phyloP scores from a whole-genome alignment of 164 flowering plant species.

The Berberis vulgaris region DNA sequence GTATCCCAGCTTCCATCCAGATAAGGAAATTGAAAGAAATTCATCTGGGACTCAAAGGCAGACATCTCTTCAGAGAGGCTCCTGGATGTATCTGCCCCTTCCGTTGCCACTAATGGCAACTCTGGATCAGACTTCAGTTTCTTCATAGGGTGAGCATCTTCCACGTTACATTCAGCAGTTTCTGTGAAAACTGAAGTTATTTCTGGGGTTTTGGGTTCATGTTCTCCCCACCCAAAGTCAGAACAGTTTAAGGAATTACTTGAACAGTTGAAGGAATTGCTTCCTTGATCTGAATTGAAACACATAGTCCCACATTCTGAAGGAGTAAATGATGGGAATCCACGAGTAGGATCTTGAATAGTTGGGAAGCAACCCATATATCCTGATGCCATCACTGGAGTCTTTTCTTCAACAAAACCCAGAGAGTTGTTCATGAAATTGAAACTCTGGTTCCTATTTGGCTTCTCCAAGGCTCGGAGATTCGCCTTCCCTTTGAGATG shows the following conservation, averaged over 20 bases:
- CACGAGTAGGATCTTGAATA: slow-evolving; percentile 13
- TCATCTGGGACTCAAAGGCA: slow-evolving; percentile 67
- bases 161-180: slow-evolving; percentile 37
- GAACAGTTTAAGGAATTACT: slow-evolving; percentile 73
- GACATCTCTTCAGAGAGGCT: slow-evolving; percentile 58
- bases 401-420: slow-evolving; percentile 55
- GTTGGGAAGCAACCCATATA: slow-evolving; percentile 17
- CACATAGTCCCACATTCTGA: slow-evolving; percentile 21
- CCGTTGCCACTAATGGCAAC: slow-evolving; percentile 9
- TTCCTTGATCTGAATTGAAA: slow-evolving; percentile 67
- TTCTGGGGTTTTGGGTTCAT: slow-evolving; percentile 51
- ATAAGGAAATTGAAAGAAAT: slow-evolving; percentile 56
- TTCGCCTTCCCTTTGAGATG: slow-evolving; percentile 13
- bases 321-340: slow-evolving; percentile 22
- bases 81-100: slow-evolving; percentile 24
- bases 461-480: slow-evolving; percentile 14
- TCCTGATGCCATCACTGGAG: slow-evolving; percentile 25
- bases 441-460: slow-evolving; percentile 24
- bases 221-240: slow-evolving; percentile 65
- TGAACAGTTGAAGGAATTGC: slow-evolving; percentile 67
- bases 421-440: slow-evolving; percentile 21
- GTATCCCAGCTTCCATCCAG: slow-evolving; percentile 63
- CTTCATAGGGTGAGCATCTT: slow-evolving; percentile 44
- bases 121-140: slow-evolving; percentile 39
- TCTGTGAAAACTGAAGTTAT: slow-evolving; percentile 49